Percentiles rank a stretch among this genome's conserved stretches.
phyloP scores from a whole-genome alignment of 495 filamentous ascomycete species.

The Cryomyces minteri region DNA sequence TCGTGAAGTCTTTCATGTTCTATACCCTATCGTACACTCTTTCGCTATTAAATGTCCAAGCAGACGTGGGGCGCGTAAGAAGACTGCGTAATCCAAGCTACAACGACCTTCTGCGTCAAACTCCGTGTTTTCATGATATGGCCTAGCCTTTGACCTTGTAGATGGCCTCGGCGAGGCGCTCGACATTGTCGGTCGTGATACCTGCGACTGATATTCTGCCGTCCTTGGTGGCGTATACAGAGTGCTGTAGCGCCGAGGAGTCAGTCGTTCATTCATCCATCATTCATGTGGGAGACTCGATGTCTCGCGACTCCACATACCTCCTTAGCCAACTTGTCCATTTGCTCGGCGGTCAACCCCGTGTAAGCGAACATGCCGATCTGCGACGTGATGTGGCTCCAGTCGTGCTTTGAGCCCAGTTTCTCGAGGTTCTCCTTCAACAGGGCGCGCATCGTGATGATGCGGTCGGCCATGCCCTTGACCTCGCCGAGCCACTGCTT shows the following conservation, averaged over 20 bases:
- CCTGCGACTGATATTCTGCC: conserved; percentile 95
- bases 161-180: conserved; percentile 85
- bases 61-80: too few relatives aligned
- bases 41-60: too few relatives aligned
- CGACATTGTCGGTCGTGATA: conserved; percentile 84
- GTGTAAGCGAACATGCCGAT: conserved; percentile 99
- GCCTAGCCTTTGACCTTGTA: conserved; percentile 66
- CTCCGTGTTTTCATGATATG: neutral
- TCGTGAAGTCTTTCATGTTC: too few relatives aligned
- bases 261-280: neutral
- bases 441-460: conserved; percentile 90
- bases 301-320: neutral
- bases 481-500: conserved; percentile 92
- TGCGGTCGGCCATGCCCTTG: conserved; percentile 97
- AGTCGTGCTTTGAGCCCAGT: conserved; percentile 87
- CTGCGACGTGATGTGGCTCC: conserved; percentile 94
- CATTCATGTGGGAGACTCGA: too few relatives aligned
- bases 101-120: too few relatives aligned
- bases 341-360: conserved; percentile 78
- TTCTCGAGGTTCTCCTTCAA: conserved; percentile 88
- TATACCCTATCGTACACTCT: too few relatives aligned
- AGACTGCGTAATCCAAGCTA: too few relatives aligned
- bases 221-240: conserved; percentile 94
- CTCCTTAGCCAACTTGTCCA: conserved; percentile 53
- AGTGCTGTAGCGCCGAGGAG: conserved; percentile 38